phyloP scores from a whole-genome alignment of 2,329 filamentous ascomycete genomes.

The Exutisphaerella laricina region DNA sequence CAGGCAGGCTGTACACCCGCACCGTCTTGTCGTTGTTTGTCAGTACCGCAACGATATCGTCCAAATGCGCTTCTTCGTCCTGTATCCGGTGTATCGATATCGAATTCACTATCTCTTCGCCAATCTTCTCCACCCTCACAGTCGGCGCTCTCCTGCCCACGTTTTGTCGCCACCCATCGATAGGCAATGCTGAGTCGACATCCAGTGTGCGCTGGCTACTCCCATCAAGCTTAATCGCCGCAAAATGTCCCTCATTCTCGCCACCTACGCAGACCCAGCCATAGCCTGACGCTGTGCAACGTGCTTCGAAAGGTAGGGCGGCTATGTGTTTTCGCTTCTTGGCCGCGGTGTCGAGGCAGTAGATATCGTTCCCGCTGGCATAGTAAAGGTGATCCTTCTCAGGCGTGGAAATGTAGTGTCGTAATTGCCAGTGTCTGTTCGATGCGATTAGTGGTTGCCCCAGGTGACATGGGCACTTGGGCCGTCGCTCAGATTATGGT shows the following conservation, averaged over 20 bases:
- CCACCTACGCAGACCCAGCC: constrained; percentile 91
- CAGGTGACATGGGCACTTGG: not conserved
- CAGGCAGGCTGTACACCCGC: constrained; percentile 69
- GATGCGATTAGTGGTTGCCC: not conserved
- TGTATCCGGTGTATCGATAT: constrained; percentile 57
- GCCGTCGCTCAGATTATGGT: constrained; percentile 1
- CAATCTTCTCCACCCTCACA: constrained; percentile 54
- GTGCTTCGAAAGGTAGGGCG: constrained; percentile 62
- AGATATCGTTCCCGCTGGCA: constrained; percentile 63
- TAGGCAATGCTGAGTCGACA: constrained; percentile 53
- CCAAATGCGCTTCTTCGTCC: constrained; percentile 44
- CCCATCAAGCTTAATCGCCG: constrained; percentile 61
- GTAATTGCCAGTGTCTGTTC: constrained; percentile 75
- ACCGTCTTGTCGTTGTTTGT: constrained; percentile 91
- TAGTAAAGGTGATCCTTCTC: constrained; percentile 77
- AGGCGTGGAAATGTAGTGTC: constrained; percentile 80
- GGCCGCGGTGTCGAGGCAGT: constrained; percentile 56
- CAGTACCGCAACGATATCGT: constrained; percentile 63
- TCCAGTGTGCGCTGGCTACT: constrained; percentile 39
- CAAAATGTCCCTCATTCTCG: constrained; percentile 75
- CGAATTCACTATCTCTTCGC: constrained; percentile 61
- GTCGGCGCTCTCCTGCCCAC: constrained; percentile 32
- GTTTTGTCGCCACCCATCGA: constrained; percentile 35
- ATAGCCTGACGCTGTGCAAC: constrained; percentile 78
- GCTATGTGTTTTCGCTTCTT: constrained; percentile 68